phyloP scores from a whole-genome alignment of 169 alveolate genomes.

The Plasmodium coatneyi region DNA sequence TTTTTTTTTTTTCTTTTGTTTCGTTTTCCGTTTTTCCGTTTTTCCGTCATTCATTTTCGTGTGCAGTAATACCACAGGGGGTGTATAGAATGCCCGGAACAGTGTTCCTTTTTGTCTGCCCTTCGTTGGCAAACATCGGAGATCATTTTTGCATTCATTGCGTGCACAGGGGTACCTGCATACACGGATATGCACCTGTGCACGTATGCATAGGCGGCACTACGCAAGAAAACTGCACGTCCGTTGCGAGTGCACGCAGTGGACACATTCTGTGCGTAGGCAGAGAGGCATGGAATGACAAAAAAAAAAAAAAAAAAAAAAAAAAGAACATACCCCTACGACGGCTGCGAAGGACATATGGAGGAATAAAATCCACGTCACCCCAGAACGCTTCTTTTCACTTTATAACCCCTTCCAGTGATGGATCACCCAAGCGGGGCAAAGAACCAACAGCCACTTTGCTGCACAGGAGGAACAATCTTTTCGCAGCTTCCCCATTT shows the following conservation, averaged over 20 bases:
- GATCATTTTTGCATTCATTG: background rate
- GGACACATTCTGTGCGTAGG: background rate
- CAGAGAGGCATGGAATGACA: background rate
- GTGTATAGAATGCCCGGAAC: background rate
- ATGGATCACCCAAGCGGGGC: background rate
- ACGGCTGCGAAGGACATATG: background rate
- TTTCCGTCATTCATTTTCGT: background rate
- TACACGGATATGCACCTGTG: background rate
- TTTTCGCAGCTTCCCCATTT: background rate
- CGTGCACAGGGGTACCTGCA: background rate
- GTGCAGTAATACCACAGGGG: background rate
- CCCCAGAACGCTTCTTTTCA: background rate
- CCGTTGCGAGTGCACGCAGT: background rate
- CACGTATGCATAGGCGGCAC: background rate
- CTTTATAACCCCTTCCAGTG: background rate
- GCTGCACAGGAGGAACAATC: background rate
- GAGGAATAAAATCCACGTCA: background rate
- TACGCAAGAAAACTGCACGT: background rate
- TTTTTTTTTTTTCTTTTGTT: background rate
- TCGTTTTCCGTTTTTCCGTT: background rate
- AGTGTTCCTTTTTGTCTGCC: background rate
- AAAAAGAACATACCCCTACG: background rate
- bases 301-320: conserved; percentile 3
- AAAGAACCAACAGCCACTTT: background rate
- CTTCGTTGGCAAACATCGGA: background rate